These are phyloP conservation scores for Marsdenia floribunda DNA, from an alignment of 257 asterid species.

Conservation along the genomic window DNA sequence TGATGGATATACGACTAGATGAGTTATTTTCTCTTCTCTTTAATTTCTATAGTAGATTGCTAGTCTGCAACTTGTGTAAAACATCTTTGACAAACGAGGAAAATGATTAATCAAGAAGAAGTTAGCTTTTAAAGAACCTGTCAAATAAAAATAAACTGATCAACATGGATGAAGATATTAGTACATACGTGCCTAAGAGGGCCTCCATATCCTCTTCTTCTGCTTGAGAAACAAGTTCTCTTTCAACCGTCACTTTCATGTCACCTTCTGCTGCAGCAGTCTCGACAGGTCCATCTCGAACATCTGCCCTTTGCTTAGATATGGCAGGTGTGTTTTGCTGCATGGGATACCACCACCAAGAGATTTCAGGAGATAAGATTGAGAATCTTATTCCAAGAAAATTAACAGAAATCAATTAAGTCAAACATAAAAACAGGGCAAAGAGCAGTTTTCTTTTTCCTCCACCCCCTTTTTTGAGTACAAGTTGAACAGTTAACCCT, in stretches of 20 bases:
- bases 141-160: no score
- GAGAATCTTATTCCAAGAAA: neutral
- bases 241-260: slow-evolving; percentile 88
- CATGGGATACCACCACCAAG: slow-evolving; percentile 9
- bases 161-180: slow-evolving; percentile 5
- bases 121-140: neutral
- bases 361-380: slow-evolving; percentile 1
- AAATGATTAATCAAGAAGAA: neutral
- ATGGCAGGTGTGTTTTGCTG: slow-evolving; percentile 73
- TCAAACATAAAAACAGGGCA: neutral
- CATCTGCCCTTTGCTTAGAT: slow-evolving; percentile 48
- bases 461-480: neutral
- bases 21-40: neutral
- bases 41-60: neutral
- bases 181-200: slow-evolving; percentile 93
- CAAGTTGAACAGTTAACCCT: neutral
- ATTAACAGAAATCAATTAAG: neutral
- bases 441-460: neutral
- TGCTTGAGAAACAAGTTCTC: slow-evolving; percentile 91
- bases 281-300: slow-evolving; percentile 42
- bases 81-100: neutral
- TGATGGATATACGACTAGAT: neutral
- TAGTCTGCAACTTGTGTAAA: neutral
- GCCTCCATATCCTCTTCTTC: slow-evolving; percentile 99
- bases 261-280: slow-evolving; percentile 45